Evolutionary conservation across 2,329 filamentous ascomycete species (phyloP).

Genomic region (Phialemonium atrogriseum): DNA sequence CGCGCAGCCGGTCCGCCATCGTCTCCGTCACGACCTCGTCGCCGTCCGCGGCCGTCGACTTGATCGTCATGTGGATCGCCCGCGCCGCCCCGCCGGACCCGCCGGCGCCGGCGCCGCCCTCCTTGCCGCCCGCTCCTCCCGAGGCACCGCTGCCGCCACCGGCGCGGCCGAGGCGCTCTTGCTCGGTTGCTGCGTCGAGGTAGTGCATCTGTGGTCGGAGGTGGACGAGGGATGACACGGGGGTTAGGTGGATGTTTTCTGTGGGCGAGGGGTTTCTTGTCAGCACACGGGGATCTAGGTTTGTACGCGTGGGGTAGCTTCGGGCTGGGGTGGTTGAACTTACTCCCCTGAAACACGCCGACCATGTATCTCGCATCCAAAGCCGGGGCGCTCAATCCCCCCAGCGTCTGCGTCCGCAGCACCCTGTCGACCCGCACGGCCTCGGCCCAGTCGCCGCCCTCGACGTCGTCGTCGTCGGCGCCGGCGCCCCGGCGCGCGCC

Average conservation of each 20-base stretch:
- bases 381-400: slow-evolving; percentile 63
- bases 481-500: slow-evolving; percentile 14
- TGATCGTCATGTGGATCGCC: slow-evolving; percentile 81
- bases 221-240: slow-evolving; percentile 74
- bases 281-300: slow-evolving; percentile 6
- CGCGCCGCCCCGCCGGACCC: no score
- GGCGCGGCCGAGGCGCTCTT: slow-evolving; percentile 45
- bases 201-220: slow-evolving; percentile 90
- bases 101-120: slow-evolving; percentile 31
- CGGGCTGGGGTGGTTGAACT: slow-evolving; percentile 21
- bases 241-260: slow-evolving; percentile 83
- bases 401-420: slow-evolving; percentile 73
- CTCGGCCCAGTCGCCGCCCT: slow-evolving; percentile 51
- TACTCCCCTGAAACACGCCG: slow-evolving; percentile 79
- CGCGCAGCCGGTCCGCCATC: slow-evolving; percentile 66
- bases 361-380: slow-evolving; percentile 81
- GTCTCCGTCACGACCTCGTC: slow-evolving; percentile 56
- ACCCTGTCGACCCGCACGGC: slow-evolving; percentile 64
- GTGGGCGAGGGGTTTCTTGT: slow-evolving; percentile 8
- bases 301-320: neutral
- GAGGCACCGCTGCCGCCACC: slow-evolving; percentile 29
- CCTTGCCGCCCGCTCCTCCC: slow-evolving; percentile 12
- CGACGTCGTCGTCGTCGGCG: slow-evolving; percentile 32
- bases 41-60: slow-evolving; percentile 62
- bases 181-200: slow-evolving; percentile 74